Base-by-base conservation (phyloP, 768 basidiomycete species). In the Pulveroboletus sp. region DNA sequence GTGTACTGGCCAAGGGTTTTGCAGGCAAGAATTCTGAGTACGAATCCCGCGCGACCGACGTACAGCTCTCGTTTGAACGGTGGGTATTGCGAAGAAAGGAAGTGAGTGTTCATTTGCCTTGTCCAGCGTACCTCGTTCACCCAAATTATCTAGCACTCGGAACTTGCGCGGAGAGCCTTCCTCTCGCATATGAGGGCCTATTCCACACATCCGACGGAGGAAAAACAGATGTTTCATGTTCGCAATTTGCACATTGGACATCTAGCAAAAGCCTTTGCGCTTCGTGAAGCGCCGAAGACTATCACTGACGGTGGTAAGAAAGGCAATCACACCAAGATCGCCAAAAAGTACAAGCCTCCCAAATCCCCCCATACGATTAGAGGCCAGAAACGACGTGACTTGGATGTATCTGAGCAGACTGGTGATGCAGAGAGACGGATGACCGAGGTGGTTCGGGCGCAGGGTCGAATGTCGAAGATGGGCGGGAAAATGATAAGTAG, bases 221-320 rank as follows among this genome's bases (percentile, higher is more conserved):
- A 98, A 68, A 99, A 98, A 62, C 85, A 92, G 55, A 90, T 98
- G 44, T 99, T 99, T 75, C 94, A 98, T 68, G 84, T 97, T 50
- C 87, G 88, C 14, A 82, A 95, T 63, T 77, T 98, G 9, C 97
- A 99, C 63, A 78, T 97, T 37, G 97, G 97, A 2, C 97, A 99
- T 72, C 70, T 92, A 39, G 92, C 94, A 14, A 94, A 95, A 68
- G 82, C 92, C 1, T 95, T 95, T 60, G 90, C 89, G 1, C 74
- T 94, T 54, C 87, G 93, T 25, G 93, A 94, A 24, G 87, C 93
- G 9, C 92, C 93, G 1, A 72, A 63, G 21, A 60, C 60, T 2
- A 61, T 78, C 45, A 65, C 59, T 9, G 55, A 57, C 7, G 47
- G 59, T 4, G 48, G 49, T 37, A 66, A 56, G 45, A 63, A 68